Percentiles rank a stretch among this genome's conserved stretches.
Conservation (phyloP, 2,329 filamentous ascomycete genomes). For the Talaromyces marneffei region DNA sequence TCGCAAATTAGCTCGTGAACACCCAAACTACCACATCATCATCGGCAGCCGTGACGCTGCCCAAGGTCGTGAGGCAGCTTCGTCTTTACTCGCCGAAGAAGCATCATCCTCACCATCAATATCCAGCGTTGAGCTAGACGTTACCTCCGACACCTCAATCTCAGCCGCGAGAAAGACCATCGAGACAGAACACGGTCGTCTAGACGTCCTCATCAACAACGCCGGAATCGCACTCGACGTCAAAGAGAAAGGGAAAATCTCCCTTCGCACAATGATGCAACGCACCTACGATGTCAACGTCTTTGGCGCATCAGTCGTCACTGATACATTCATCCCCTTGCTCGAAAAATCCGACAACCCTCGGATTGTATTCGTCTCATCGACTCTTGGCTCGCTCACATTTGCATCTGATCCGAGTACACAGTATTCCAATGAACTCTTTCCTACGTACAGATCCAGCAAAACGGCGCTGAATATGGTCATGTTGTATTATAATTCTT, state of each 20-base stretch:
- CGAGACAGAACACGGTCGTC: background rate
- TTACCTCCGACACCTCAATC: conserved; percentile 8
- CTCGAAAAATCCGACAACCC: conserved; percentile 22
- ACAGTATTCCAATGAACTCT: conserved; percentile 15
- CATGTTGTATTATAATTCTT: conserved; percentile 37
- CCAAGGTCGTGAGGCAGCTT: conserved; percentile 3
- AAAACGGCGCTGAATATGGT: conserved; percentile 44
- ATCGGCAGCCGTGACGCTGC: conserved; percentile 4
- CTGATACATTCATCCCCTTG: conserved; percentile 23
- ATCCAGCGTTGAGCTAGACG: conserved; percentile 6
- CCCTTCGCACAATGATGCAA: conserved; percentile 15
- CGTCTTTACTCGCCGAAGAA: background rate
- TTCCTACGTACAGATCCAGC: conserved; percentile 35
- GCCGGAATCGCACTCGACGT: conserved; percentile 8
- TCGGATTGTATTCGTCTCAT: conserved; percentile 25
- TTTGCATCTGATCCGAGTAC: conserved; percentile 16
- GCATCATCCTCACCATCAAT: background rate
- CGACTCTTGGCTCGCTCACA: conserved; percentile 21
- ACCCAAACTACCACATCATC: conserved; percentile 7
- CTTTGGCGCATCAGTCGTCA: conserved; percentile 23
- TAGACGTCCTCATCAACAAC: conserved; percentile 14
- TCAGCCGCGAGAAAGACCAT: background rate
- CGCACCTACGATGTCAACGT: conserved; percentile 25
- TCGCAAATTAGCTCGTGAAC: background rate
- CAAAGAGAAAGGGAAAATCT: background rate